Conservation (phyloP, 805 yeast genomes). For the Wickerhamiella alocasiicola region DNA sequence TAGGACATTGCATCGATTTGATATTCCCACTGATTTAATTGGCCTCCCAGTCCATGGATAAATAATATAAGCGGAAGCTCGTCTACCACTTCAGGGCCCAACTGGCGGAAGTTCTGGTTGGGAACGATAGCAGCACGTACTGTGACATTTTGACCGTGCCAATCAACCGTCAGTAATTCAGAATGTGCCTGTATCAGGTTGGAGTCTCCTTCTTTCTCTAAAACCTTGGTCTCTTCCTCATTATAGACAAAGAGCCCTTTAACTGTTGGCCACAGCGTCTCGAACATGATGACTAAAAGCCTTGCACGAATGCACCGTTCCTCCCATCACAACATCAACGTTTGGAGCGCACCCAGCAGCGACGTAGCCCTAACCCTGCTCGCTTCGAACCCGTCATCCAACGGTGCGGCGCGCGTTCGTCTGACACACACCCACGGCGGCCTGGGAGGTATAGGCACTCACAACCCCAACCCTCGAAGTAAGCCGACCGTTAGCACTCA, state of each 20-base stretch:
- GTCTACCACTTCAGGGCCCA: constrained; percentile 1
- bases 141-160: background rate
- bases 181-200: constrained; percentile 1
- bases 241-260: constrained; percentile 7
- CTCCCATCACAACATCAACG: too few relatives aligned
- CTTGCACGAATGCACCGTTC: too few relatives aligned
- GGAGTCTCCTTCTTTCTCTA: constrained; percentile 5
- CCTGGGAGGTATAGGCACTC: too few relatives aligned
- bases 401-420: too few relatives aligned
- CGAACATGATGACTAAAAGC: constrained; percentile 1
- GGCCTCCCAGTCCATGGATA: constrained; percentile 88
- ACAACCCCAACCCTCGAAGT: too few relatives aligned
- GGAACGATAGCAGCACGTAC: constrained; percentile 6
- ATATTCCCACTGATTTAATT: constrained; percentile 70
- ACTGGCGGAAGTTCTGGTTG: constrained; percentile 1
- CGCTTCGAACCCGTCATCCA: too few relatives aligned
- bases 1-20: constrained; percentile 49
- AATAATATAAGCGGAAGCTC: constrained; percentile 48
- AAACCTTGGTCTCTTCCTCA: constrained; percentile 2
- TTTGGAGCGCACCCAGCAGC: too few relatives aligned
- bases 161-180: background rate
- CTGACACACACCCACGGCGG: too few relatives aligned
- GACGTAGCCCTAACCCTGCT: too few relatives aligned
- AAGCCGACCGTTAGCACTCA: too few relatives aligned
- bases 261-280: background rate